Conservation (phyloP, 2,329 filamentous ascomycete species). For the Zalaria sp. region DNA sequence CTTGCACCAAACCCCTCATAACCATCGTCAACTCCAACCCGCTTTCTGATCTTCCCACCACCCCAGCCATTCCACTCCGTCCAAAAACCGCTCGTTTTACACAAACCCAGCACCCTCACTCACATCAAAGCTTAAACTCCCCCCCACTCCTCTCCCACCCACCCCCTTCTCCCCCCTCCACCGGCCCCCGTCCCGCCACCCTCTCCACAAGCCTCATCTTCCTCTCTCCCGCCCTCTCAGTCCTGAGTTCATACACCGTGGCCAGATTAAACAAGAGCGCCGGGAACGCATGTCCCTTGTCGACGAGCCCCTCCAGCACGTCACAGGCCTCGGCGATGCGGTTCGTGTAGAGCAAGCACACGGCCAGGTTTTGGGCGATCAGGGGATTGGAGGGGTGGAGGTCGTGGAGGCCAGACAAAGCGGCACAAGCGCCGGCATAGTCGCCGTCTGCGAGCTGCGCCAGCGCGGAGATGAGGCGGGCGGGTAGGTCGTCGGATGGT, state of each 20-base stretch:
- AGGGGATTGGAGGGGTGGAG: conserved; percentile 46
- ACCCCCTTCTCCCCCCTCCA: conserved; percentile 36
- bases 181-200: conserved; percentile 46
- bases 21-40: no score
- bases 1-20: no score
- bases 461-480: conserved; percentile 43
- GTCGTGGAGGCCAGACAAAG: conserved; percentile 43
- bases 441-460: conserved; percentile 66
- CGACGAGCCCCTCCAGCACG: conserved; percentile 50
- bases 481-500: not conserved
- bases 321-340: conserved; percentile 56
- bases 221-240: conserved; percentile 54
- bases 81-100: no score
- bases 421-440: conserved; percentile 47
- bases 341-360: conserved; percentile 72
- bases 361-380: conserved; percentile 67
- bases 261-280: conserved; percentile 78
- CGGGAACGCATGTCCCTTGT: conserved; percentile 38
- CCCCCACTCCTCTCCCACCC: conserved; percentile 59
- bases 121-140: conserved; percentile 57
- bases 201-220: conserved; percentile 61
- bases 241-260: conserved; percentile 85
- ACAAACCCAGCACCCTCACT: no score
- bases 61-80: no score
- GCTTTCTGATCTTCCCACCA: no score